These are phyloP conservation scores for Cladosporium cucumerinum DNA, from an alignment of 2,329 filamentous ascomycete genomes.

Conservation along the genomic window DNA sequence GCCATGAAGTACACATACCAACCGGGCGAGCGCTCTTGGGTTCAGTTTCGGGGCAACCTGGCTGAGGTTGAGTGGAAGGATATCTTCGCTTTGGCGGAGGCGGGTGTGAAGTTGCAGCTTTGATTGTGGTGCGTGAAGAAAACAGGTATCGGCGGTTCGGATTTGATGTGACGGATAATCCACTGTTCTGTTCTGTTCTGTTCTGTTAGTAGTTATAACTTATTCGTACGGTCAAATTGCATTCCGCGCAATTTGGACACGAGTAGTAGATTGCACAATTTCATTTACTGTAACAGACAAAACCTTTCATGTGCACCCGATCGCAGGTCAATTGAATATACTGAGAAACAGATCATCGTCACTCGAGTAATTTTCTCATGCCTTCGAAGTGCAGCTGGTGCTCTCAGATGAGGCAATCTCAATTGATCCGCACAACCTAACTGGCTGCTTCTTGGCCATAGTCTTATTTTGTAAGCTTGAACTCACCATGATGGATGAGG, in stretches of 20 bases:
- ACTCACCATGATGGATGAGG: too few species aligned
- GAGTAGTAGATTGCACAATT: too few species aligned
- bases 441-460: neutral
- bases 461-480: too few species aligned
- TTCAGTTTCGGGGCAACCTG: neutral
- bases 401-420: neutral
- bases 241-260: too few species aligned
- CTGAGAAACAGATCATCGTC: neutral
- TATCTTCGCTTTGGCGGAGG: neutral
- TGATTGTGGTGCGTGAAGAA: neutral
- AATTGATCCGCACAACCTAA: neutral
- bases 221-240: too few species aligned
- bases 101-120: neutral
- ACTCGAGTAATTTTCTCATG: neutral
- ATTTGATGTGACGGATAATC: too few species aligned
- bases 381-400: neutral
- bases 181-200: too few species aligned
- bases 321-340: neutral
- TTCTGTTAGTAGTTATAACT: too few species aligned
- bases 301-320: neutral
- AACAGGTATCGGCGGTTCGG: neutral
- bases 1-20: neutral
- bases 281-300: neutral
- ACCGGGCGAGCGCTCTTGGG: neutral
- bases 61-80: neutral